These are phyloP conservation scores for Drechslerella stenobrocha DNA, from an alignment of 2,329 filamentous ascomycete species.

Conservation along the genomic window DNA sequence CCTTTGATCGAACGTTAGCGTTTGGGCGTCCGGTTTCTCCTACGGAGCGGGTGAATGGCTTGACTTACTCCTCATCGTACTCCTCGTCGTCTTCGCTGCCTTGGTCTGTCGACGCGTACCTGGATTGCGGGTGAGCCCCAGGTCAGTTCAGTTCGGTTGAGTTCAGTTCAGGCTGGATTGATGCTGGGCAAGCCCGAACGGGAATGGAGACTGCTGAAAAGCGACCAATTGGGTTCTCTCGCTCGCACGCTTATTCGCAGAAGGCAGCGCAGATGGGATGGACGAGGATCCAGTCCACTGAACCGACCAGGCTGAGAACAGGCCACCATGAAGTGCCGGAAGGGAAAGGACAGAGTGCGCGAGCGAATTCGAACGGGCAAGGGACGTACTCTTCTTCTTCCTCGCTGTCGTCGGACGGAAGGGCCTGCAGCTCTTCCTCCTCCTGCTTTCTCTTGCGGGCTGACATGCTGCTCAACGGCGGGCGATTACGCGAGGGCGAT, in stretches of 20 bases:
- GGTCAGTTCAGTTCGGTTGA: neutral
- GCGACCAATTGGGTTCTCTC: neutral
- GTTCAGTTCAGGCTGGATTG: slow-evolving; percentile 3
- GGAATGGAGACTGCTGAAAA: neutral
- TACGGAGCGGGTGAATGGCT: neutral
- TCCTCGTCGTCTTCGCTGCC: slow-evolving; percentile 35
- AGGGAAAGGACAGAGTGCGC: neutral
- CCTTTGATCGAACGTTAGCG: neutral
- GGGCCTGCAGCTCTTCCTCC: slow-evolving; percentile 50
- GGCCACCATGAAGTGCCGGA: neutral
- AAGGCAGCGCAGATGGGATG: neutral
- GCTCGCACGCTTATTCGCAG: neutral
- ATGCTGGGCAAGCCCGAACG: slow-evolving; percentile 18
- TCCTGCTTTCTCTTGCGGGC: slow-evolving; percentile 52
- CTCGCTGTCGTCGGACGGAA: slow-evolving; percentile 51
- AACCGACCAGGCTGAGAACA: neutral
- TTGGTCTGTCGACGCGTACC: slow-evolving; percentile 33
- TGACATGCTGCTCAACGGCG: slow-evolving; percentile 39
- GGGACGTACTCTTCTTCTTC: slow-evolving; percentile 51
- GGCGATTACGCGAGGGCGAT: neutral
- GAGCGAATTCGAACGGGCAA: neutral
- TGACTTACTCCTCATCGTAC: slow-evolving; percentile 30
- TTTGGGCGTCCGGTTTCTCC: neutral
- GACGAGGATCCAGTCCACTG: slow-evolving; percentile 6
- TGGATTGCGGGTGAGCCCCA: neutral